These are phyloP conservation scores for Seiridium unicorne DNA, from an alignment of 2,329 filamentous ascomycete species.

Conservation along the genomic window DNA sequence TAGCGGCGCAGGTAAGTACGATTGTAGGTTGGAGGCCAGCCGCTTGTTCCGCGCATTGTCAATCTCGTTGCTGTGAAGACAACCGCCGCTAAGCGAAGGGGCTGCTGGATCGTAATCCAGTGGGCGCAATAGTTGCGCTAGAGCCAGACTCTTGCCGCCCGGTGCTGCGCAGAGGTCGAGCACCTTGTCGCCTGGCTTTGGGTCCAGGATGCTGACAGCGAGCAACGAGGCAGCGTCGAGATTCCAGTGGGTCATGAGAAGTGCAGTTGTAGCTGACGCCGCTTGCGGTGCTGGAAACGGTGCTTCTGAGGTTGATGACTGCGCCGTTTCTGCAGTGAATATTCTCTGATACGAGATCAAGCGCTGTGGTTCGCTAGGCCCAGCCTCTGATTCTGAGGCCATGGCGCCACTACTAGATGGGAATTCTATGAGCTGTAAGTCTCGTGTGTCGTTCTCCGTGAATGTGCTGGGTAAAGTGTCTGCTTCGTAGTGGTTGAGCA, in stretches of 20 bases:
- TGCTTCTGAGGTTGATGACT: conserved; percentile 7
- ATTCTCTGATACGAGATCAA: conserved; percentile 18
- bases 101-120: conserved; percentile 11
- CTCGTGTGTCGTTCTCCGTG: conserved; percentile 12
- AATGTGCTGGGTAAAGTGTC: conserved; percentile 14
- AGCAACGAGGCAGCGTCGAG: conserved; percentile 27
- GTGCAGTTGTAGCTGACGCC: conserved; percentile 5
- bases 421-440: conserved; percentile 15
- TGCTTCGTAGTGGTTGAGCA: conserved; percentile 21
- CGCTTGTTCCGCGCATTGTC: conserved; percentile 29
- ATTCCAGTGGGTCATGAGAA: conserved; percentile 27
- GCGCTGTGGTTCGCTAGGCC: not conserved
- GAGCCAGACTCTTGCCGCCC: conserved; percentile 31
- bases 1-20: conserved; percentile 21
- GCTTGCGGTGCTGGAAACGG: conserved; percentile 22
- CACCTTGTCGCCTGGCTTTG: conserved; percentile 32
- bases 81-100: conserved; percentile 21
- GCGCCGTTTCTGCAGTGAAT: conserved; percentile 8
- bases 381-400: not conserved
- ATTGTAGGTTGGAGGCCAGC: conserved; percentile 22
- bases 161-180: conserved; percentile 38
- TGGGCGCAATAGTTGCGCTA: conserved; percentile 28
- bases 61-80: conserved; percentile 35
- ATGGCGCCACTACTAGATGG: not conserved
- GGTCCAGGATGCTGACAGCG: conserved; percentile 27